Conservation (phyloP, 331 rosid species). For the Arachis monticola region DNA sequence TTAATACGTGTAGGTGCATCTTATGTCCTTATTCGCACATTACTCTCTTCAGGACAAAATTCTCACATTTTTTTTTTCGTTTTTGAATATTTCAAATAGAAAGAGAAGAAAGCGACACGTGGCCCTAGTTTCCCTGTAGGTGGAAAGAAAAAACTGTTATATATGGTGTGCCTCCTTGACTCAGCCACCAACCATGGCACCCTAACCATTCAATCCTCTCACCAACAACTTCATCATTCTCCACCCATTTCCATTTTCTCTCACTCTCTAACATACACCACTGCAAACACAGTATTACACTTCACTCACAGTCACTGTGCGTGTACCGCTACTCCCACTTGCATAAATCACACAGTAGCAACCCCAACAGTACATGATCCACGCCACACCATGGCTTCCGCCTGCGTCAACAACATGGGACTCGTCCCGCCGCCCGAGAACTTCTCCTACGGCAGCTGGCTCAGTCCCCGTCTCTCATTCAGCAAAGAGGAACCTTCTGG, state of each 20-base stretch:
- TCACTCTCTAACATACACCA: not conserved
- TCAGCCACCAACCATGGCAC: constrained; percentile 8
- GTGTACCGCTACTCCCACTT: not conserved
- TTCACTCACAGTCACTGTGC: not conserved
- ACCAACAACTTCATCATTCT: not conserved
- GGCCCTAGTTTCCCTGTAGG: constrained; percentile 36
- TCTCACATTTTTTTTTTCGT: no score
- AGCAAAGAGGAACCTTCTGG: constrained; percentile 45
- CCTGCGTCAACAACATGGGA: constrained; percentile 84
- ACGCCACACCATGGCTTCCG: constrained; percentile 70
- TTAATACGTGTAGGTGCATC: no score
- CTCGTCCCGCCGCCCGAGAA: constrained; percentile 57
- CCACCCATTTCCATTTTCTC: not conserved
- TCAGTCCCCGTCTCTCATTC: constrained; percentile 64
- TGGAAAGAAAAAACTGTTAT: constrained; percentile 26
- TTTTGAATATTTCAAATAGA: not conserved
- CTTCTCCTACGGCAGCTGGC: constrained; percentile 64
- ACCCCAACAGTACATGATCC: constrained; percentile 32
- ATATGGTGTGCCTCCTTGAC: not conserved
- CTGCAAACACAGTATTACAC: not conserved
- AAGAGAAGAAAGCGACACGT: constrained; percentile 21
- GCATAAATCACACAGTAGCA: not conserved
- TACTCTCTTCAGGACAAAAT: no score
- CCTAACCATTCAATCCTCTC: not conserved
- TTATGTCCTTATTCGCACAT: no score